Evolutionary conservation across 129 eudicot genomes (phyloP).

Genomic region (Smallanthus sonchifolius): DNA sequence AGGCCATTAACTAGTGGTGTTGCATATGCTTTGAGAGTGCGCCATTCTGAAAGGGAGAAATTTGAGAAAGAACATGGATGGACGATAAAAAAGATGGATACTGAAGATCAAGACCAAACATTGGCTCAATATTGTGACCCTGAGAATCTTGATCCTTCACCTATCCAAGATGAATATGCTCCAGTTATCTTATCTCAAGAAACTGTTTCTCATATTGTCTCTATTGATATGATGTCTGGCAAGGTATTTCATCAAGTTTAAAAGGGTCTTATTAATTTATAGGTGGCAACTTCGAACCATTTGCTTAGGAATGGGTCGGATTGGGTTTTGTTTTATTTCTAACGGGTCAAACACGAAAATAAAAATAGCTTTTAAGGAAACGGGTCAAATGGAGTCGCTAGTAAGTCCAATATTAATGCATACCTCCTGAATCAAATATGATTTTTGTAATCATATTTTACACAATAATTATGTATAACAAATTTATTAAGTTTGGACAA

Average conservation of each 20-base stretch:
- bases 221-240: constrained; percentile 98
- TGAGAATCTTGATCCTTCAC: constrained; percentile 69
- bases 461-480: not conserved
- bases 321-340: not conserved
- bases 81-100: constrained; percentile 90
- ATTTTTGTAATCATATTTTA: not conserved
- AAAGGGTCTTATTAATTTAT: not conserved
- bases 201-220: constrained; percentile 88
- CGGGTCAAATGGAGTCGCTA: not conserved
- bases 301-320: not conserved
- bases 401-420: not conserved
- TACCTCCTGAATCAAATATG: not conserved
- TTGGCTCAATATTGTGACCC: constrained; percentile 67
- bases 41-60: constrained; percentile 64
- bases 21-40: constrained; percentile 86
- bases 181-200: constrained; percentile 88
- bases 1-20: constrained; percentile 97
- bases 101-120: constrained; percentile 82
- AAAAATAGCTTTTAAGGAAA: not conserved
- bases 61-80: constrained; percentile 81
- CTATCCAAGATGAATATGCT: constrained; percentile 88
- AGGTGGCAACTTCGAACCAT: not conserved
- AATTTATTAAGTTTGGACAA: not conserved
- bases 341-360: not conserved
- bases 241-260: constrained; percentile 48